phyloP scores from a whole-genome alignment of 2,329 filamentous ascomycete genomes.

The Parascedosporium putredinis region DNA sequence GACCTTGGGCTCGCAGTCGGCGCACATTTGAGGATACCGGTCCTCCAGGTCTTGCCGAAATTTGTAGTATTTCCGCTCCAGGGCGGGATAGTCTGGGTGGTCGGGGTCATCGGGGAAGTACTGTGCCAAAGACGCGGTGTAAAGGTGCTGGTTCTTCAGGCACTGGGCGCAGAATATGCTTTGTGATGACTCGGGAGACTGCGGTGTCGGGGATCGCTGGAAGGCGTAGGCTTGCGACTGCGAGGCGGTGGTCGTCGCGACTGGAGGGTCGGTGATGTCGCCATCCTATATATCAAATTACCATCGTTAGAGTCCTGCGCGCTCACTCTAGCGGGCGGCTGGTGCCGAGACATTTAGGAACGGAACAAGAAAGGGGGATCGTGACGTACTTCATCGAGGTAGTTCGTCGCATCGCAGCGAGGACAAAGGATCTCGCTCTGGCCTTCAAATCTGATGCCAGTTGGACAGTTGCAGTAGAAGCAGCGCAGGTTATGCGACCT shows the following conservation, averaged over 20 bases:
- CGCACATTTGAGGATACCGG: conserved; percentile 83
- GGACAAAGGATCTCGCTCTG: conserved; percentile 59
- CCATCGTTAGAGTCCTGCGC: too few species aligned
- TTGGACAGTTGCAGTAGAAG: conserved; percentile 74
- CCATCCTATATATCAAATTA: conserved; percentile 51
- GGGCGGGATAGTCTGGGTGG: conserved; percentile 58
- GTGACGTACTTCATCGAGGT: conserved; percentile 82
- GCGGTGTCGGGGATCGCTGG: conserved; percentile 25
- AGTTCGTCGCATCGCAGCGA: conserved; percentile 77
- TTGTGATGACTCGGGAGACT: conserved; percentile 15
- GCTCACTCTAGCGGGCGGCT: too few species aligned
- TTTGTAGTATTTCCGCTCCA: conserved; percentile 57
- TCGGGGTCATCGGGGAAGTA: conserved; percentile 59
- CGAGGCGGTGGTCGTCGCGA: conserved; percentile 38
- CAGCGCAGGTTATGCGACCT: conserved; percentile 46
- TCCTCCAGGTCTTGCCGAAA: conserved; percentile 67
- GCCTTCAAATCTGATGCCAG: conserved; percentile 47
- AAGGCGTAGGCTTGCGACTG: conserved; percentile 37
- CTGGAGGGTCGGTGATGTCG: conserved; percentile 79
- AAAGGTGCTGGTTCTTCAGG: conserved; percentile 78
- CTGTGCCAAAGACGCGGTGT: conserved; percentile 64
- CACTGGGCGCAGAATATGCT: conserved; percentile 63
- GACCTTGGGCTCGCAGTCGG: conserved; percentile 65
- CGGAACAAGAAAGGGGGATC: too few species aligned
- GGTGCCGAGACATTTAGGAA: conserved; percentile 1